Percentiles rank a stretch among this genome's conserved stretches.
phyloP scores from a whole-genome alignment of 805 yeast genomes.

The Candida ponderosae region DNA sequence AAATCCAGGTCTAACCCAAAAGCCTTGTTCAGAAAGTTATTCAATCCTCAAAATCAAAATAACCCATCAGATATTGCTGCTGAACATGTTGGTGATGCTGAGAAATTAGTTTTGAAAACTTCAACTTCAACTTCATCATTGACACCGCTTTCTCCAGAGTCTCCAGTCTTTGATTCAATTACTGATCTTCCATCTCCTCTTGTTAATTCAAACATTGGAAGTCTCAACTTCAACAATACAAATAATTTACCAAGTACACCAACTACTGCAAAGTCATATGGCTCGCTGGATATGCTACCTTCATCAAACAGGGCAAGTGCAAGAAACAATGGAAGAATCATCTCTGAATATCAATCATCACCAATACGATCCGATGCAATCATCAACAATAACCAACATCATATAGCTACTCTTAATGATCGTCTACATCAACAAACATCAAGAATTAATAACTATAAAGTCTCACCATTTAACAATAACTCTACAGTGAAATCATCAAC shows the following conservation, averaged over 20 bases:
- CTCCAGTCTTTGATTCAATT: conserved; percentile 22
- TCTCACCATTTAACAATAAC: no score
- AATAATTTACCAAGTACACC: neutral
- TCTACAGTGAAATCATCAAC: neutral
- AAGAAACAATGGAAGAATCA: conserved; percentile 15
- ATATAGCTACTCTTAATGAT: no score
- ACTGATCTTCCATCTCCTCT: conserved; percentile 42
- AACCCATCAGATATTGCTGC: no score
- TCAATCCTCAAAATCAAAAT: no score
- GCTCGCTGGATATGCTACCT: conserved; percentile 5
- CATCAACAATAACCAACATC: no score
- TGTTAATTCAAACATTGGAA: conserved; percentile 8
- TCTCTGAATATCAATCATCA: conserved; percentile 30
- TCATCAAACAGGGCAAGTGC: conserved; percentile 1
- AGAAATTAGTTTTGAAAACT: no score
- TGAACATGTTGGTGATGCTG: no score
- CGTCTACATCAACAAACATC: no score
- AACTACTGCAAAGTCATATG: conserved; percentile 1
- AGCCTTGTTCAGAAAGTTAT: no score
- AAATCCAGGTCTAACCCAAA: no score
- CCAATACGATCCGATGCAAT: no score
- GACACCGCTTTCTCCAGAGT: conserved; percentile 20
- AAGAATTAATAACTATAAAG: no score
- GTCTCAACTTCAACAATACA: neutral
- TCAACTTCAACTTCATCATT: neutral